Evolutionary conservation across 2,329 filamentous ascomycete genomes (phyloP), one percentile per base, ranked within the genome.

Genomic region (Elsinoe ampelina): DNA sequence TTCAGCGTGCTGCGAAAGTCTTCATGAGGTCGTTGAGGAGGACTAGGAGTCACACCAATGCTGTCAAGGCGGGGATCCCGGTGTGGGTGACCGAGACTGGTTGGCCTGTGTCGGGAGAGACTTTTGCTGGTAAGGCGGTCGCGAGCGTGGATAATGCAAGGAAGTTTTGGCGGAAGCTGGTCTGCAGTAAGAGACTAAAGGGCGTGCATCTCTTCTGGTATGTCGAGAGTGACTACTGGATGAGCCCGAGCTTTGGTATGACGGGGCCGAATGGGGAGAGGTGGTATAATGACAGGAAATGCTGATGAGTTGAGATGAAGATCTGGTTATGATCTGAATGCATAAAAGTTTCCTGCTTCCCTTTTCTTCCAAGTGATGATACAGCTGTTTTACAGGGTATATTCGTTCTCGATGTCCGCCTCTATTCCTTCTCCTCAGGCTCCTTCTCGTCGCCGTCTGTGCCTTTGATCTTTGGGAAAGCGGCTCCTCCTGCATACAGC

Each of bases 71-170:
- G 35, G 81, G 80, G 67, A 92, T 90, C 78, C 76, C 80, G 15
- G 80, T 95, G 63, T 93, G 87, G 87, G 80, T 95, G 61, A 93
- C 89, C 26, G 89, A 95, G 78, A 93, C 89, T 13, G 90, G 90
- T 62, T 93, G 87, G 82, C 89, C 90, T 50, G 82, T 90, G 55
- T 82, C 77, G 64, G 90, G 89, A 57, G 73, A 80, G 61, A 77
- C 74, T 1, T 56, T 19, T 38, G 72, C 79, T 60, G 83, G 83
- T 63, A 68, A 80, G 50, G 87, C 82, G 39, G 77, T 85, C 8
- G 77, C 90, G 5, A 83, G 76, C 35, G 61, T 73, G 32, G 73
- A 78, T 55, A 91, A 92, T 67, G 88, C 90, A 42, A 78, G 87
- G 75, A 79, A 72, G n/a, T 95, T 82, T 79, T 95, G 88, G 86